phyloP scores from a whole-genome alignment of 768 basidiomycete genomes.

The Sporobolomyces pararoseus region DNA sequence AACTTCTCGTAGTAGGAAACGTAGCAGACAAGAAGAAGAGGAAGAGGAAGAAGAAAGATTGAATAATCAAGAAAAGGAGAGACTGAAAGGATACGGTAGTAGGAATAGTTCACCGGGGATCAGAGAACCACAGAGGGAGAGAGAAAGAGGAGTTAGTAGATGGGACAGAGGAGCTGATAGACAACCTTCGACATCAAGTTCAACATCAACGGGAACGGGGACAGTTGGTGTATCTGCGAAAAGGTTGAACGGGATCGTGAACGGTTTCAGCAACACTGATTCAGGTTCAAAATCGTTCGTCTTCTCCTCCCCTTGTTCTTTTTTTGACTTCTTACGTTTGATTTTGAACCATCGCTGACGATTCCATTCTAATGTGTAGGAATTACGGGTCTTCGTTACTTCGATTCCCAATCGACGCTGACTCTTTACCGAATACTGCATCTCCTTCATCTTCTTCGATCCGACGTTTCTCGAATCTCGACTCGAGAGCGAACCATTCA shows the following conservation, averaged over 20 bases:
- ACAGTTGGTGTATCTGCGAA: neutral
- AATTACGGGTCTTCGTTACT: neutral
- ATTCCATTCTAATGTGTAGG: neutral
- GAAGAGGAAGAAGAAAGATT: neutral
- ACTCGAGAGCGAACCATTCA: neutral
- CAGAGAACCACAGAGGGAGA: neutral
- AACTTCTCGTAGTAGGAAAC: constrained; percentile 2
- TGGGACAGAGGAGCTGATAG: neutral
- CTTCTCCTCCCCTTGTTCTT: neutral
- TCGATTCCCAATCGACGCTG: neutral
- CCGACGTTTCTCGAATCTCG: neutral
- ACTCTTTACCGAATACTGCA: neutral
- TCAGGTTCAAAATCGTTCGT: neutral
- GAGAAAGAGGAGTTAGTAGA: neutral
- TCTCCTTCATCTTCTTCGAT: neutral
- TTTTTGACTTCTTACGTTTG: too few species aligned
- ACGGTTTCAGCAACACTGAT: too few species aligned
- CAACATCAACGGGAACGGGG: neutral
- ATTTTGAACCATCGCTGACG: neutral
- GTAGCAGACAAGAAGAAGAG: neutral
- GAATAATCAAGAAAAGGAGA: neutral
- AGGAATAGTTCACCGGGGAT: neutral
- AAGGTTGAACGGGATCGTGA: neutral
- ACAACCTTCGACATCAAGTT: neutral
- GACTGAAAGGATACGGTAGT: neutral